A percentile compares a stretch with the other conserved stretches of the same genome.
Evolutionary conservation across 345 rosid genomes (phyloP).

Genomic region (Populus davidiana): DNA sequence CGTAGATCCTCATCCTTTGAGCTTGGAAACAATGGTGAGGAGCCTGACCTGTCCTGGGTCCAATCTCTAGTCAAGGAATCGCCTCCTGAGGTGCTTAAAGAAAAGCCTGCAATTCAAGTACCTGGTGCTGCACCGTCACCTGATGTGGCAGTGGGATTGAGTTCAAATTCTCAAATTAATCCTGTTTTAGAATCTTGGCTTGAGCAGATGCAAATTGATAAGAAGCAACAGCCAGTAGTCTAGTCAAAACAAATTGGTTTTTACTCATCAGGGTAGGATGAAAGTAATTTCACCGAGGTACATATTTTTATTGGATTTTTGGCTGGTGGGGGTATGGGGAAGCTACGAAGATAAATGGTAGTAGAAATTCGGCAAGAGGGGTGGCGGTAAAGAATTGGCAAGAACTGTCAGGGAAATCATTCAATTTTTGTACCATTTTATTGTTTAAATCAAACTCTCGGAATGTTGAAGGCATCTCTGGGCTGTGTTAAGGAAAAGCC

Average conservation of each 20-base stretch:
- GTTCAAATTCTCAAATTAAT: slow-evolving; percentile 37
- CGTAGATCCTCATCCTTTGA: slow-evolving; percentile 35
- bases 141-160: slow-evolving; percentile 22
- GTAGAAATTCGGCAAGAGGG: not conserved
- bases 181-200: slow-evolving; percentile 51
- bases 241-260: slow-evolving; percentile 10
- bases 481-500: not conserved
- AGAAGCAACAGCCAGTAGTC: slow-evolving; percentile 38
- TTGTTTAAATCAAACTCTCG: slow-evolving; percentile 1
- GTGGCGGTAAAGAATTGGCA: not conserved
- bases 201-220: slow-evolving; percentile 81
- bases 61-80: slow-evolving; percentile 52
- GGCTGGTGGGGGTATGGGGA: not conserved
- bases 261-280: not conserved
- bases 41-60: slow-evolving; percentile 50
- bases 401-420: not conserved
- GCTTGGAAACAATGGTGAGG: slow-evolving; percentile 27
- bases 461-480: slow-evolving; percentile 9
- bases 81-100: slow-evolving; percentile 39
- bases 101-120: slow-evolving; percentile 28
- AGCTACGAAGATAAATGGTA: not conserved
- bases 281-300: not conserved
- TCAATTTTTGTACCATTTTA: not conserved
- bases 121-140: slow-evolving; percentile 31
- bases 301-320: slow-evolving; percentile 9